Evolutionary conservation across 2,329 filamentous ascomycete genomes (phyloP).

Genomic region (Sclerotinia glacialis): DNA sequence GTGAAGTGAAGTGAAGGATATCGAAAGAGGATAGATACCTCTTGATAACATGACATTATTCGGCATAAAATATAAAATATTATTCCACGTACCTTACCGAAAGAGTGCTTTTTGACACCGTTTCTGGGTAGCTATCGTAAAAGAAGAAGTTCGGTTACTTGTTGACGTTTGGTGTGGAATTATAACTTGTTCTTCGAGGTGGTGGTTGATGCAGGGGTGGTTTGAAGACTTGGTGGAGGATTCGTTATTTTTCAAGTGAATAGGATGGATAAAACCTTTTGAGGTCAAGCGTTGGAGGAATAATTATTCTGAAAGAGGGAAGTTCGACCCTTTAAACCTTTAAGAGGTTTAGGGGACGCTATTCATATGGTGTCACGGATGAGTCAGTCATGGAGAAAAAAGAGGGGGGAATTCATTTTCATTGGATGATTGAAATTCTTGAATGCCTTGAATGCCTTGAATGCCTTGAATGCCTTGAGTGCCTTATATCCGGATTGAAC

Average conservation of each 20-base stretch:
- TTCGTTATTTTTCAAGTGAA: neutral
- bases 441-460: too few relatives aligned
- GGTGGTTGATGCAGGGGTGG: neutral
- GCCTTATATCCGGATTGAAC: too few relatives aligned
- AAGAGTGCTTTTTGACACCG: conserved; percentile 1
- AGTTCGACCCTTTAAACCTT: conserved; percentile 11
- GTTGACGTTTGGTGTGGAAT: neutral
- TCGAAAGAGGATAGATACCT: too few relatives aligned
- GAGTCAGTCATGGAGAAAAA: neutral
- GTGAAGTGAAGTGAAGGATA: neutral
- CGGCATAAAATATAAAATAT: neutral
- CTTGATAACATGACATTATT: too few relatives aligned
- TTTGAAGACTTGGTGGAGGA: neutral
- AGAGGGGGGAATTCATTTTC: neutral
- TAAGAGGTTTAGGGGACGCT: neutral
- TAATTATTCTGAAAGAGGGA: conserved; percentile 9
- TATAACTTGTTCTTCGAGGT: neutral
- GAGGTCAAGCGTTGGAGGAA: conserved; percentile 16
- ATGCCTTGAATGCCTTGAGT: too few relatives aligned
- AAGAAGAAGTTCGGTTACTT: neutral
- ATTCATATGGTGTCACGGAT: conserved; percentile 8
- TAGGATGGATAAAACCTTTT: neutral
- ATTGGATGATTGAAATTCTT: too few relatives aligned
- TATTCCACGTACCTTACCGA: conserved; percentile 14
- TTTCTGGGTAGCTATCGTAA: neutral